phyloP scores from a whole-genome alignment of 306 rosid genomes.

The Ormosia semicastrata region DNA sequence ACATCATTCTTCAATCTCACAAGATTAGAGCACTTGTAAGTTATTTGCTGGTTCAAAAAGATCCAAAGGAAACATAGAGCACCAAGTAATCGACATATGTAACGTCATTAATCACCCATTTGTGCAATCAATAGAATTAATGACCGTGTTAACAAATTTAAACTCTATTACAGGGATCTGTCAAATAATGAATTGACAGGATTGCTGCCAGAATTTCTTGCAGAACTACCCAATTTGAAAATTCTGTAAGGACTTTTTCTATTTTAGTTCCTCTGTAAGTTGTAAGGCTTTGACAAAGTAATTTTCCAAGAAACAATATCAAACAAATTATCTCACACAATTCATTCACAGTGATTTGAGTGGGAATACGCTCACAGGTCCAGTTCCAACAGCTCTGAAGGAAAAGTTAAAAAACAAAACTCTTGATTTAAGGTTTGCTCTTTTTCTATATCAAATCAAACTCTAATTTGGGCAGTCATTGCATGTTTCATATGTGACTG shows the following conservation, averaged over 20 bases:
- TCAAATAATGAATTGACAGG: constrained; percentile 50
- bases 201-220: constrained; percentile 32
- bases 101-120: background rate
- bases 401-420: no score
- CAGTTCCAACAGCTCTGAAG: no score
- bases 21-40: constrained; percentile 21
- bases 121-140: background rate
- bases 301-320: background rate
- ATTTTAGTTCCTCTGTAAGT: background rate
- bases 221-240: constrained; percentile 17
- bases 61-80: background rate
- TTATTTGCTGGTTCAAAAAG: background rate
- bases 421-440: no score
- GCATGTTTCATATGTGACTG: no score
- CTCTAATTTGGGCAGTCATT: no score
- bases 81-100: background rate
- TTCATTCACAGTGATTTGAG: background rate
- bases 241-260: constrained; percentile 33
- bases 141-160: no score
- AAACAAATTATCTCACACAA: background rate
- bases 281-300: background rate
- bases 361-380: constrained; percentile 28
- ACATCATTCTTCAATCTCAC: background rate
- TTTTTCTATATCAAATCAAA: no score
- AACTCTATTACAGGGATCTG: constrained; percentile 23